These are phyloP conservation scores for Golovinomyces cichoracearum DNA, from an alignment of 2,329 filamentous ascomycete species.

Conservation along the genomic window DNA sequence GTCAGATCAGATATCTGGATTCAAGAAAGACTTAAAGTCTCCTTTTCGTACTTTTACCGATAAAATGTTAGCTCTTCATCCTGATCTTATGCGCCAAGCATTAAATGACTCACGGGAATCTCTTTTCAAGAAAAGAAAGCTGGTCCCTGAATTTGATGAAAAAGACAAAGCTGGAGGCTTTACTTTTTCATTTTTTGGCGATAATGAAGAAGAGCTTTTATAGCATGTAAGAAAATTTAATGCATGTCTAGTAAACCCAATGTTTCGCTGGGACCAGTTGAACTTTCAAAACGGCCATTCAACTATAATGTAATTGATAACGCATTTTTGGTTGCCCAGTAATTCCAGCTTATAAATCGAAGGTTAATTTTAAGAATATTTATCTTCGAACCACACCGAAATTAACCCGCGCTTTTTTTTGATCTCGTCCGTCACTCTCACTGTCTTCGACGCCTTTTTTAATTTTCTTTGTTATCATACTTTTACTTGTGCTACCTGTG, in stretches of 20 bases:
- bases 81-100: conserved; percentile 28
- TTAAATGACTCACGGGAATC: not conserved
- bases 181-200: conserved; percentile 36
- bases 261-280: too few species aligned
- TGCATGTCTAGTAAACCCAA: too few species aligned
- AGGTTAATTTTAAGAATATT: not conserved
- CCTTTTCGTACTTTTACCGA: conserved; percentile 52
- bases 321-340: not conserved
- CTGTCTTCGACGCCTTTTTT: conserved; percentile 28
- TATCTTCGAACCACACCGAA: conserved; percentile 13
- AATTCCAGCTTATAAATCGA: not conserved
- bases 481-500: conserved; percentile 22
- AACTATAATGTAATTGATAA: not conserved
- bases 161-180: conserved; percentile 23
- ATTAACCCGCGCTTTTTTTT: conserved; percentile 14
- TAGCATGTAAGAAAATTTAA: conserved; percentile 3
- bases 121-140: conserved; percentile 60
- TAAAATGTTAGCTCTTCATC: conserved; percentile 34
- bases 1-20: conserved; percentile 67
- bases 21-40: conserved; percentile 42
- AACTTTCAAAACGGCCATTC: not conserved
- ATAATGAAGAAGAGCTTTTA: conserved; percentile 23
- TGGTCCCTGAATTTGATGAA: conserved; percentile 33
- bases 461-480: conserved; percentile 21
- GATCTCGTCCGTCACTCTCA: conserved; percentile 27